phyloP scores from a whole-genome alignment of 2,329 filamentous ascomycete genomes.

The Graphilbum ipis-grandicollis region DNA sequence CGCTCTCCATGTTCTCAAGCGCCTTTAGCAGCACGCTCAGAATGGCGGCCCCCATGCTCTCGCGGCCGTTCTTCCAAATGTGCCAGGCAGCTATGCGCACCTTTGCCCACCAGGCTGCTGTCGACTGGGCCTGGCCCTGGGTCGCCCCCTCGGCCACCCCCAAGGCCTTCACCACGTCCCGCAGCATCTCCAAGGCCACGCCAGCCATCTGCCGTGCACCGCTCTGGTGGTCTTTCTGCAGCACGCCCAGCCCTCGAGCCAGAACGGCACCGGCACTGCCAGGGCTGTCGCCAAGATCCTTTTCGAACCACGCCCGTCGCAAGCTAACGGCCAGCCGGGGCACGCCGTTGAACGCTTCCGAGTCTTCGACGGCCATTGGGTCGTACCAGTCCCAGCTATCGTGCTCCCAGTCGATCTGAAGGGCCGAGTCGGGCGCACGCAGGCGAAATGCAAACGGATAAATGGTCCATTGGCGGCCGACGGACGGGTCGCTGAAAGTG shows the following conservation, averaged over 20 bases:
- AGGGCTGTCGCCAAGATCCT: constrained; percentile 22
- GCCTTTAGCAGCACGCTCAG: constrained; percentile 28
- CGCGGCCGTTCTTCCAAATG: constrained; percentile 46
- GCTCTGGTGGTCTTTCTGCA: constrained; percentile 40
- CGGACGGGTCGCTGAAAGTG: constrained; percentile 31
- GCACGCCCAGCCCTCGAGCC: constrained; percentile 23
- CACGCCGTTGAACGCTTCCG: constrained; percentile 31
- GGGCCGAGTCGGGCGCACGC: constrained; percentile 23
- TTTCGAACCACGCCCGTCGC: constrained; percentile 40
- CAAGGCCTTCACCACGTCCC: constrained; percentile 21
- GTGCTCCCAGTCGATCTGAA: constrained; percentile 46
- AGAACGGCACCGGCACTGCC: constrained; percentile 25
- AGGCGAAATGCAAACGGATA: constrained; percentile 44
- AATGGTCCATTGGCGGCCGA: constrained; percentile 42
- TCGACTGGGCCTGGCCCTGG: too few species aligned
- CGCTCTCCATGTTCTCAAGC: constrained; percentile 22
- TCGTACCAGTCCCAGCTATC: constrained; percentile 39
- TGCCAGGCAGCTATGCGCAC: constrained; percentile 43
- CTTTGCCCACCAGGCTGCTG: constrained; percentile 41
- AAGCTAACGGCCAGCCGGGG: constrained; percentile 40
- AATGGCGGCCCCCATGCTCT: constrained; percentile 47
- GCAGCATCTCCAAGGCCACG: constrained; percentile 31
- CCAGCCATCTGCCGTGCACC: constrained; percentile 41
- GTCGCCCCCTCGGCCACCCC: background rate
- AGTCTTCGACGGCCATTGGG: constrained; percentile 28